These are phyloP conservation scores for Amaranthus palmeri DNA, from an alignment of 148 eudicot species.

Conservation along the genomic window DNA sequence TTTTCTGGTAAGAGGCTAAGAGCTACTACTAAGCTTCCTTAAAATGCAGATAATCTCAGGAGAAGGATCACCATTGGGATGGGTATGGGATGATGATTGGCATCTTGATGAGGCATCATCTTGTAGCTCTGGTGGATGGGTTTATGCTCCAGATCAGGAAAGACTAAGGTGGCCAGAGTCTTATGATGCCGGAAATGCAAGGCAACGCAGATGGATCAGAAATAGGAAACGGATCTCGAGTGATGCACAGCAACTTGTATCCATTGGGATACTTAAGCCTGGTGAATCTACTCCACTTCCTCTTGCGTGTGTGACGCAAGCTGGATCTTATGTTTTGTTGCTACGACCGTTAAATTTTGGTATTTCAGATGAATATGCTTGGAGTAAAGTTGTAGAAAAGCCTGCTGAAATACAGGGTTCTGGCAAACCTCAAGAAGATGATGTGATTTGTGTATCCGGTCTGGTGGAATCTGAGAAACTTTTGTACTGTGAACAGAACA, in stretches of 20 bases:
- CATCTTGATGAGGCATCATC: slow-evolving; percentile 57
- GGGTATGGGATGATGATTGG: slow-evolving; percentile 96
- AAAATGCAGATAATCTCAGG: too few species aligned
- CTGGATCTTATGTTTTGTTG: slow-evolving; percentile 47
- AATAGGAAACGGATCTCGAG: slow-evolving; percentile 44
- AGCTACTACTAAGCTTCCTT: too few species aligned
- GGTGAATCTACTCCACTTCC: slow-evolving; percentile 79
- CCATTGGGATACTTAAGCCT: slow-evolving; percentile 58
- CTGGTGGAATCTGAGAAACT: slow-evolving; percentile 64
- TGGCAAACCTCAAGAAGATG: slow-evolving; percentile 31
- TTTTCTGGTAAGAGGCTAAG: too few species aligned
- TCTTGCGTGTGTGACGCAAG: slow-evolving; percentile 53
- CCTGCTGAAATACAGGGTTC: slow-evolving; percentile 38
- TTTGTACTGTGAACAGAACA: slow-evolving; percentile 50
- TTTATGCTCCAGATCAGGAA: slow-evolving; percentile 70
- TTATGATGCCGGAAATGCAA: slow-evolving; percentile 42
- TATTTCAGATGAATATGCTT: slow-evolving; percentile 50
- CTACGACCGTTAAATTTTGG: slow-evolving; percentile 54
- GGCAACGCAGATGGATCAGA: slow-evolving; percentile 83
- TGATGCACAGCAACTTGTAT: slow-evolving; percentile 39
- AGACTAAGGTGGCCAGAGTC: slow-evolving; percentile 72
- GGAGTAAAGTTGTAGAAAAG: slow-evolving; percentile 68
- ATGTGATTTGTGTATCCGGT: slow-evolving; percentile 59
- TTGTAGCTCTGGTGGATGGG: slow-evolving; percentile 66
- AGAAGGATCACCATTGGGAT: too few species aligned